phyloP scores from a whole-genome alignment of 495 filamentous ascomycete genomes.

The Astrothelium subdiscretum region DNA sequence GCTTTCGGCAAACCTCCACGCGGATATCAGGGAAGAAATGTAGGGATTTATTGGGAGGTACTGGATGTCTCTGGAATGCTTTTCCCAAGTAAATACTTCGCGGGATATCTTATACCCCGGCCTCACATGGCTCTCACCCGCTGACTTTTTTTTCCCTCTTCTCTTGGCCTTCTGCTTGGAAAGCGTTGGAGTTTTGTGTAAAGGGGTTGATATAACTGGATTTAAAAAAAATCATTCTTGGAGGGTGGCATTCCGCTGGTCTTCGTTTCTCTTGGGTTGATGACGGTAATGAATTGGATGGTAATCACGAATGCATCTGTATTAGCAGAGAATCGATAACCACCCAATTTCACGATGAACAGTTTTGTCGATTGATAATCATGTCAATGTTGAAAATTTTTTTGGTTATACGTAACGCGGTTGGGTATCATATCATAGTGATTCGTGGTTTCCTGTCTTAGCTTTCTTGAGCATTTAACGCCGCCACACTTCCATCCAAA shows the following conservation, averaged over 20 bases:
- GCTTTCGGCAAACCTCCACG: neutral
- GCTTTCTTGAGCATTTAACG: slow-evolving; percentile 17
- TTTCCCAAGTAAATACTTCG: too few species aligned
- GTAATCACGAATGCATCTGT: neutral
- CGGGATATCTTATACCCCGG: too few species aligned
- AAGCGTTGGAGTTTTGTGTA: neutral
- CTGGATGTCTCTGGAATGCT: too few species aligned
- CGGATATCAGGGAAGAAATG: neutral
- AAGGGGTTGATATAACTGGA: too few species aligned
- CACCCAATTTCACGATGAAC: too few species aligned
- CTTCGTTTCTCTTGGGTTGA: neutral
- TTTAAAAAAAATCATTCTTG: neutral
- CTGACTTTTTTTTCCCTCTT: too few species aligned
- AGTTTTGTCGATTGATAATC: neutral
- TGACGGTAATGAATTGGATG: neutral
- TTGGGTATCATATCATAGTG: neutral
- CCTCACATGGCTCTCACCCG: too few species aligned
- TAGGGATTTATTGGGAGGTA: neutral
- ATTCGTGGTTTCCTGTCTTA: neutral
- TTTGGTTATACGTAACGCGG: neutral
- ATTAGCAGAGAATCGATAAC: too few species aligned
- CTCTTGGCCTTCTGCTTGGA: too few species aligned
- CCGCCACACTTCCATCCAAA: slow-evolving; percentile 43
- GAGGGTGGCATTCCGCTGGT: neutral
- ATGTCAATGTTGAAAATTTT: too few species aligned